These are phyloP conservation scores for Aspergillus ruber DNA, from an alignment of 2,329 filamentous ascomycete species.

Conservation along the genomic window DNA sequence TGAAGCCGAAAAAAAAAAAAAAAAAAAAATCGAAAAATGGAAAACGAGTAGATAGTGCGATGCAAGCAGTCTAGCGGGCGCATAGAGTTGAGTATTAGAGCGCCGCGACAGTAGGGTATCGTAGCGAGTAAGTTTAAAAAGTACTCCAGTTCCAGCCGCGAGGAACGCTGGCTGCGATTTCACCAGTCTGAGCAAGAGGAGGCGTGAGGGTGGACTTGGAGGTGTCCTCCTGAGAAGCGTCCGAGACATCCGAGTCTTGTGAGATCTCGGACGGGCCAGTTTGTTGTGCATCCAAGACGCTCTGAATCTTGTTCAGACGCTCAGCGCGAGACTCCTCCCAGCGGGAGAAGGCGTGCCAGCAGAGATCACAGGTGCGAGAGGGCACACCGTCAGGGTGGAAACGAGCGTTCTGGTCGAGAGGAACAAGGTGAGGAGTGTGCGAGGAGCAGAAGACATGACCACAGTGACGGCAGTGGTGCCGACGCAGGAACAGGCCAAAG, in stretches of 20 bases:
- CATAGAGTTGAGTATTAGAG: background rate
- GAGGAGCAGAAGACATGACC: constrained; percentile 59
- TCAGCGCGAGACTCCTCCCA: constrained; percentile 48
- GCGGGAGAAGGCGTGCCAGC: constrained; percentile 51
- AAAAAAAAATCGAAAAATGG: constrained; percentile 3
- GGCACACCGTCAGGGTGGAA: constrained; percentile 54
- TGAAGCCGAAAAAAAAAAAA: constrained; percentile 2
- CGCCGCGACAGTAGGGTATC: constrained; percentile 5
- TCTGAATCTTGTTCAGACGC: constrained; percentile 48
- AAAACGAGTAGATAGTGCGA: too few species aligned
- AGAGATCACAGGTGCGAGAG: constrained; percentile 56
- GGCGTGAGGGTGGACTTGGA: constrained; percentile 15
- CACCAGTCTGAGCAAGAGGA: constrained; percentile 25
- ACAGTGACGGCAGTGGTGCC: constrained; percentile 62
- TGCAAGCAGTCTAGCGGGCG: constrained; percentile 8
- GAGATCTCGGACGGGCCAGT: constrained; percentile 13
- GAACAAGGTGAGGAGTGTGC: constrained; percentile 52
- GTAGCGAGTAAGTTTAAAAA: constrained; percentile 39
- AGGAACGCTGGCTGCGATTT: constrained; percentile 50
- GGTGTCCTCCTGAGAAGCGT: constrained; percentile 17
- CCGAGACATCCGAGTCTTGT: constrained; percentile 15
- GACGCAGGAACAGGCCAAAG: constrained; percentile 57
- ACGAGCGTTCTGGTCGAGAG: constrained; percentile 57
- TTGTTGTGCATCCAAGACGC: constrained; percentile 24
- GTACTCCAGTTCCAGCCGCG: constrained; percentile 59